phyloP scores from a whole-genome alignment of 2,329 filamentous ascomycete species.

The Fusarium nodosum region DNA sequence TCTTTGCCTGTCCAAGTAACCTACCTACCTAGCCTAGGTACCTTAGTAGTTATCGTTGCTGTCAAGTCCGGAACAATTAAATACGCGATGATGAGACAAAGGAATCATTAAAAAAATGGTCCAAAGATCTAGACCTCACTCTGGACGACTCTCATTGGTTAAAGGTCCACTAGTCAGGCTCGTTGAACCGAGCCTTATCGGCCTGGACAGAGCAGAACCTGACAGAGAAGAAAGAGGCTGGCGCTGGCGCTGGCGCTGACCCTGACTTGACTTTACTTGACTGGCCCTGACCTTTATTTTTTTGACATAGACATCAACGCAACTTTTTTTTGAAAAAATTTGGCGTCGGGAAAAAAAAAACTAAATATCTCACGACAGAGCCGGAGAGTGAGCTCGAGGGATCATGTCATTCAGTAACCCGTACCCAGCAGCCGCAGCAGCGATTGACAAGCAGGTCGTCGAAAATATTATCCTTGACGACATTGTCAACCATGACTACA shows the following conservation, averaged over 20 bases:
- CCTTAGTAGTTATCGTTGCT: background rate
- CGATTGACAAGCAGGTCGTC: slow-evolving; percentile 10
- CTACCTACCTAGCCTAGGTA: no score
- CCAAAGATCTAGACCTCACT: slow-evolving; percentile 37
- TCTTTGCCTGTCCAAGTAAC: background rate
- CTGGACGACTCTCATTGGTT: slow-evolving; percentile 16
- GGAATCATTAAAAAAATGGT: slow-evolving; percentile 10
- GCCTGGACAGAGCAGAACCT: slow-evolving; percentile 22
- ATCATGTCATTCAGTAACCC: slow-evolving; percentile 2
- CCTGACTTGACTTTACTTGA: background rate
- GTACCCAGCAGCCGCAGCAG: background rate
- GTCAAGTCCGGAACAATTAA: slow-evolving; percentile 1
- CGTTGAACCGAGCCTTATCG: slow-evolving; percentile 33
- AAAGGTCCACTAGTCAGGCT: slow-evolving; percentile 25
- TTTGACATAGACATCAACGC: slow-evolving; percentile 22
- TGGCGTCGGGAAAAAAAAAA: background rate
- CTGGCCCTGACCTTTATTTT: slow-evolving; percentile 19
- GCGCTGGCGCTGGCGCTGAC: background rate
- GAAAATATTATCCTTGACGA: slow-evolving; percentile 32
- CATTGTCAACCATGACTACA: slow-evolving; percentile 25
- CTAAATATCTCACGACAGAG: background rate
- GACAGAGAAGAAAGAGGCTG: slow-evolving; percentile 6
- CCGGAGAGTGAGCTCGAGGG: background rate
- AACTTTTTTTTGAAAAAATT: slow-evolving; percentile 8
- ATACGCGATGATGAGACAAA: slow-evolving; percentile 26